A percentile compares a stretch with the other conserved stretches of the same genome.
These are phyloP conservation scores for Hymenoscyphus occultus DNA, from an alignment of 2,329 filamentous ascomycete genomes.

Conservation along the genomic window DNA sequence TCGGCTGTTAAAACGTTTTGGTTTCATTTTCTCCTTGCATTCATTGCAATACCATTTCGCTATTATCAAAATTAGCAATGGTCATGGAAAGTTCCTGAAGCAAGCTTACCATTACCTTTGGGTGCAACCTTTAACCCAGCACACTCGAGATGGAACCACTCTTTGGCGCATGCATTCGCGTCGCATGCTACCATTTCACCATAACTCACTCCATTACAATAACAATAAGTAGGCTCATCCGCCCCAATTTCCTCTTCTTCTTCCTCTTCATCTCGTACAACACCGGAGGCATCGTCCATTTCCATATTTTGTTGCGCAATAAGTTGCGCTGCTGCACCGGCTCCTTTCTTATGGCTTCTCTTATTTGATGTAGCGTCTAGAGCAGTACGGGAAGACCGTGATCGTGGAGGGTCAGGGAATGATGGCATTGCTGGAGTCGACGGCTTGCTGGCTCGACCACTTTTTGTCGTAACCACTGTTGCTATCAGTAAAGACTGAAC, in stretches of 20 bases:
- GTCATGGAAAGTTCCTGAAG: background rate
- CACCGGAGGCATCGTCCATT: slow-evolving; percentile 46
- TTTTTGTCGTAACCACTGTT: slow-evolving; percentile 53
- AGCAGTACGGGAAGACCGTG: slow-evolving; percentile 51
- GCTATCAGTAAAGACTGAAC: slow-evolving; percentile 37
- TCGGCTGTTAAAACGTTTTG: slow-evolving; percentile 31
- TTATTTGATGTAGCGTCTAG: slow-evolving; percentile 40
- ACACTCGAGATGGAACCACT: slow-evolving; percentile 84
- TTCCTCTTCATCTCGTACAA: slow-evolving; percentile 45
- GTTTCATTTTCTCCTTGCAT: slow-evolving; percentile 33
- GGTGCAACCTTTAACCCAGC: slow-evolving; percentile 77
- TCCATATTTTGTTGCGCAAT: slow-evolving; percentile 38
- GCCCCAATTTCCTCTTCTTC: slow-evolving; percentile 60
- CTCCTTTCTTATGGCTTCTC: slow-evolving; percentile 59
- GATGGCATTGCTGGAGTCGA: slow-evolving; percentile 60
- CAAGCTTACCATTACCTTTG: slow-evolving; percentile 47
- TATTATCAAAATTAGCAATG: slow-evolving; percentile 12
- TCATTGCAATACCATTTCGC: slow-evolving; percentile 38
- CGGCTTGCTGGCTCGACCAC: slow-evolving; percentile 63
- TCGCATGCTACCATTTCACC: slow-evolving; percentile 85
- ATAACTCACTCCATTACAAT: slow-evolving; percentile 76
- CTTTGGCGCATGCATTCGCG: slow-evolving; percentile 65
- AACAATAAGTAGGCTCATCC: slow-evolving; percentile 74
- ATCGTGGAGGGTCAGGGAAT: slow-evolving; percentile 55
- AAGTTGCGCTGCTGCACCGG: slow-evolving; percentile 38